These are phyloP conservation scores for Bassia scoparia DNA, from an alignment of 148 eudicot species.

Conservation along the genomic window DNA sequence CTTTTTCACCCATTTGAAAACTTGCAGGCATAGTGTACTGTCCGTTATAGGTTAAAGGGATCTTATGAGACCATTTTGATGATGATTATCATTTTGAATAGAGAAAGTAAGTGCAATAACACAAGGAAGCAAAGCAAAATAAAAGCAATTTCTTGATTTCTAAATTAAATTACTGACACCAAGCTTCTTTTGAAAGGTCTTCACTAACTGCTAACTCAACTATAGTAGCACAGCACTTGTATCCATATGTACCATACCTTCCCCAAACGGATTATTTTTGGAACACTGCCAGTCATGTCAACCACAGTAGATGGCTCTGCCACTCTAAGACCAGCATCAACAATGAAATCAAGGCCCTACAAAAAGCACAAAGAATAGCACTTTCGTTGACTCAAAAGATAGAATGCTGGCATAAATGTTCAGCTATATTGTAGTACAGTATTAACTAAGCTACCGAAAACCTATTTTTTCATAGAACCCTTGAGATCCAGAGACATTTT, in stretches of 20 bases:
- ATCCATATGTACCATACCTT: slow-evolving; percentile 45
- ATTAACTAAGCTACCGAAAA: too few relatives aligned
- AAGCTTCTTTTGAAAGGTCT: not conserved
- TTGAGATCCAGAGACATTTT: not conserved
- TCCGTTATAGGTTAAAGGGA: too few relatives aligned
- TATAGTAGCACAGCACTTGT: not conserved
- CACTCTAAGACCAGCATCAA: slow-evolving; percentile 82
- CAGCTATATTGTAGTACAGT: not conserved
- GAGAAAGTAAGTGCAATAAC: not conserved
- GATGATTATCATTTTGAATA: too few relatives aligned
- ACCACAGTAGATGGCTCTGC: slow-evolving; percentile 95
- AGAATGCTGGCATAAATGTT: not conserved
- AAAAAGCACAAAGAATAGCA: slow-evolving; percentile 2
- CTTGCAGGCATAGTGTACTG: too few relatives aligned
- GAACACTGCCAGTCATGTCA: slow-evolving; percentile 69
- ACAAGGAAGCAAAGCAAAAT: not conserved
- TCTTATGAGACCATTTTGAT: too few relatives aligned
- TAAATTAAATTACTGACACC: not conserved
- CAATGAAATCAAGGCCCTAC: slow-evolving; percentile 86
- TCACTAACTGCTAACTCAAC: not conserved
- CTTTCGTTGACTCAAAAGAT: not conserved
- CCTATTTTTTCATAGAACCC: not conserved
- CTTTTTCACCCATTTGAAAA: too few relatives aligned
- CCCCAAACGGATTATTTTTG: slow-evolving; percentile 62
- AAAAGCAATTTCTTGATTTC: too few relatives aligned